Conservation (phyloP, 2,329 filamentous ascomycete genomes). For the Stemphylium beticola region DNA sequence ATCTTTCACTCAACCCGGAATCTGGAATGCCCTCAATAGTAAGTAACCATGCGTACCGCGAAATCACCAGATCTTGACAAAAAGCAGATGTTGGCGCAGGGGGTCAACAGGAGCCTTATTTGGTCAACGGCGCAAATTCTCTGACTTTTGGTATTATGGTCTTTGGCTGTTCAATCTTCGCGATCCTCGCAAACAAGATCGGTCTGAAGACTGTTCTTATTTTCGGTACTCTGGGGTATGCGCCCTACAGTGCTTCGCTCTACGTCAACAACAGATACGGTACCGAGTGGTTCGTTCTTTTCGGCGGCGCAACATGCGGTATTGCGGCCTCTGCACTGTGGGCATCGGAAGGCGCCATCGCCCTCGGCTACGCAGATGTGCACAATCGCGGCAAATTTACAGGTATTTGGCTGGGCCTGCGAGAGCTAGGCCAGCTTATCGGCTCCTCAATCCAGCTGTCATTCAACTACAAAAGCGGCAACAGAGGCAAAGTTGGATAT, state of each 20-base stretch:
- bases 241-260: conserved; percentile 36
- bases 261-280: conserved; percentile 41
- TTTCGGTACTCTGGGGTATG: conserved; percentile 40
- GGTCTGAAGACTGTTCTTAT: conserved; percentile 47
- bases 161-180: conserved; percentile 34
- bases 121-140: conserved; percentile 53
- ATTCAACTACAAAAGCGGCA: conserved; percentile 54
- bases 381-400: conserved; percentile 55
- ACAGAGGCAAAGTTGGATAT: conserved; percentile 56
- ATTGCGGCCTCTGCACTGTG: conserved; percentile 50
- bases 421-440: conserved; percentile 61
- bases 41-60: too few species aligned
- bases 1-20: conserved; percentile 56
- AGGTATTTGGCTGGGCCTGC: conserved; percentile 61
- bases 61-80: too few species aligned
- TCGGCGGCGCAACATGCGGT: conserved; percentile 43
- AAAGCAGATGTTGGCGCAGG: conserved; percentile 31
- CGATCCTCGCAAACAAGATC: conserved; percentile 35
- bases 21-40: conserved; percentile 56
- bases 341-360: conserved; percentile 52
- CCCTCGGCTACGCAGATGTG: conserved; percentile 55
- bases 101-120: conserved; percentile 42
- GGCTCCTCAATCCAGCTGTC: conserved; percentile 60
- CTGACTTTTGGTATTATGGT: conserved; percentile 56
- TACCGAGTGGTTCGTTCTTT: conserved; percentile 44